Conservation (phyloP, 2,329 filamentous ascomycete genomes). For the Venturia pyrina region DNA sequence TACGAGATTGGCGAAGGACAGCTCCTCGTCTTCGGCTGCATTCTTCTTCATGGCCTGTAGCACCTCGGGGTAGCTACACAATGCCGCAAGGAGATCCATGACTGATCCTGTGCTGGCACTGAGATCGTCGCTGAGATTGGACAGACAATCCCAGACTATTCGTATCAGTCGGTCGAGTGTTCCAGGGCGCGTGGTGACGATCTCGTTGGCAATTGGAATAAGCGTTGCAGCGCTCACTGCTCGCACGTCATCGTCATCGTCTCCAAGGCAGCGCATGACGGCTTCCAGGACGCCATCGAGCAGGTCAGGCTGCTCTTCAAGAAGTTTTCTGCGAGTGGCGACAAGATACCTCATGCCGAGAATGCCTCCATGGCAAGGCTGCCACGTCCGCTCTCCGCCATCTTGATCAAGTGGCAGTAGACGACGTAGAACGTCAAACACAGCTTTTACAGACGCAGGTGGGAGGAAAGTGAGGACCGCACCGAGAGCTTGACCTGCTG, state of each 20-base stretch:
- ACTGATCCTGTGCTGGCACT: conserved; percentile 96
- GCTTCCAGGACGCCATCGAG: conserved; percentile 88
- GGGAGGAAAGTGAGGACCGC: conserved; percentile 80
- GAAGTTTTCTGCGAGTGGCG: conserved; percentile 83
- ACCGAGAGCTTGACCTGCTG: conserved; percentile 85
- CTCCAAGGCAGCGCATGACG: conserved; percentile 88
- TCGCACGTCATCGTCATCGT: conserved; percentile 89
- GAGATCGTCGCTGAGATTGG: conserved; percentile 91
- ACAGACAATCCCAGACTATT: conserved; percentile 95
- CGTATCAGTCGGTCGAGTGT: conserved; percentile 75
- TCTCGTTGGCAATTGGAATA: conserved; percentile 91
- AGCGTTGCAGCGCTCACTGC: conserved; percentile 96
- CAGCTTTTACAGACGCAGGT: conserved; percentile 65
- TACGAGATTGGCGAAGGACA: conserved; percentile 86
- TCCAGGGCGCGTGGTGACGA: conserved; percentile 71
- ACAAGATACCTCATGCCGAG: conserved; percentile 92
- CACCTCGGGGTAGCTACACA: conserved; percentile 90
- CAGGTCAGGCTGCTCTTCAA: conserved; percentile 72
- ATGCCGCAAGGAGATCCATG: conserved; percentile 93
- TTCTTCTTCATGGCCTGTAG: conserved; percentile 89
- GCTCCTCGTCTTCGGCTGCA: conserved; percentile 69
- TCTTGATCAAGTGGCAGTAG: conserved; percentile 62
- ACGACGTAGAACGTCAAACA: conserved; percentile 74
- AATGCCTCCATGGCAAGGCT: conserved; percentile 96
- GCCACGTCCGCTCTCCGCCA: conserved; percentile 47